Evolutionary conservation across 2,329 filamentous ascomycete genomes (phyloP).

Genomic region (Exophiala bonariae): DNA sequence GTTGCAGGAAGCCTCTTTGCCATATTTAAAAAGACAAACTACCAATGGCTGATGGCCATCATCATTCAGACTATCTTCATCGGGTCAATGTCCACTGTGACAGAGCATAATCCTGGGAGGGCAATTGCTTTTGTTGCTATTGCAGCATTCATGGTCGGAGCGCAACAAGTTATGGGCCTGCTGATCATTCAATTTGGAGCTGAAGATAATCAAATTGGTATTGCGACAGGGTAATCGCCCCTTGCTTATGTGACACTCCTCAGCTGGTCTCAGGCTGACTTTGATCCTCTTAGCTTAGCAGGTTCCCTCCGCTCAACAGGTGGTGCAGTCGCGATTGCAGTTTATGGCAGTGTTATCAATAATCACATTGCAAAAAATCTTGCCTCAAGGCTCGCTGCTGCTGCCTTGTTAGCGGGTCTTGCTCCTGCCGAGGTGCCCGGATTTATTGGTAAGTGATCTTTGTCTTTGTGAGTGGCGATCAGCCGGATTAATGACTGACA

Average conservation of each 20-base stretch:
- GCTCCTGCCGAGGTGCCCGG: neutral
- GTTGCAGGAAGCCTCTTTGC: neutral
- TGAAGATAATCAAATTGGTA: neutral
- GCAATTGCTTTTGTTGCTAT: conserved; percentile 1
- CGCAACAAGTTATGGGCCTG: neutral
- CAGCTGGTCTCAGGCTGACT: no score
- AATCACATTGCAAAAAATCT: neutral
- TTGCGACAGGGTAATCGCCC: conserved; percentile 2
- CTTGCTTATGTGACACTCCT: no score
- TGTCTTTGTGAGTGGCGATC: neutral
- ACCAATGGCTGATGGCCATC: neutral
- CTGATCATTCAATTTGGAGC: neutral
- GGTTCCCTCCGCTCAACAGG: neutral
- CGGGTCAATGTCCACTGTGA: neutral
- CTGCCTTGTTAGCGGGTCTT: neutral
- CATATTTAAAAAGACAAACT: neutral
- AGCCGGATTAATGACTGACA: no score
- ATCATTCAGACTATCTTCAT: conserved; percentile 2
- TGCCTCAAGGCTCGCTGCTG: neutral
- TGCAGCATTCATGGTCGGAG: neutral
- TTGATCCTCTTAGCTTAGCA: neutral
- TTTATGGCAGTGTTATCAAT: neutral
- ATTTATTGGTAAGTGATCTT: neutral
- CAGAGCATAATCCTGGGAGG: neutral
- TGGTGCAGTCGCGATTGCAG: neutral